Evolutionary conservation across 108 stramenopile genomes (phyloP).

Genomic region (Cyclotella baltica): DNA sequence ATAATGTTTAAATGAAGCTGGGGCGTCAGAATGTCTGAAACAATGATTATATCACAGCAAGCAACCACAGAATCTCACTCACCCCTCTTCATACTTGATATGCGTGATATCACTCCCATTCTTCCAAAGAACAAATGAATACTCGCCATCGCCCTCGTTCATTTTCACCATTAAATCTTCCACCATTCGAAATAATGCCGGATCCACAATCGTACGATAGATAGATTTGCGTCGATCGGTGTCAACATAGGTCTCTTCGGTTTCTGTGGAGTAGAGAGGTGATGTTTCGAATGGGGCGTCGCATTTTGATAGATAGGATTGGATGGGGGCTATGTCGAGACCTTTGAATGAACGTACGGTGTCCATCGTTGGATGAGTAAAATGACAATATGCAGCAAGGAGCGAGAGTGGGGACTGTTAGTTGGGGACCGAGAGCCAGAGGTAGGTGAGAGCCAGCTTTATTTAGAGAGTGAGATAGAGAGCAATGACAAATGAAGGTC

Average conservation of each 20-base stretch:
- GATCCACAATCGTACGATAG: slow-evolving; percentile 23
- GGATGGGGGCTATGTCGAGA: slow-evolving; percentile 4
- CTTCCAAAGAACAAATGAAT: slow-evolving; percentile 18
- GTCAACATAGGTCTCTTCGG: slow-evolving; percentile 10
- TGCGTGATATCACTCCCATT: slow-evolving; percentile 31
- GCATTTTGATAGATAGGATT: slow-evolving; percentile 17
- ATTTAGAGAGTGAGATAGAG: too few species aligned
- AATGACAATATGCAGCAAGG: background rate
- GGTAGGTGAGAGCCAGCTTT: too few species aligned
- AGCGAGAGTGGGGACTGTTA: too few species aligned
- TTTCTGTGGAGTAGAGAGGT: slow-evolving; percentile 17
- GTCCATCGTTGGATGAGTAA: slow-evolving; percentile 4
- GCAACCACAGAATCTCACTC: background rate
- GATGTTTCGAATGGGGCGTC: slow-evolving; percentile 18
- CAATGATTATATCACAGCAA: too few species aligned
- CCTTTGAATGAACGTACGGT: slow-evolving; percentile 18
- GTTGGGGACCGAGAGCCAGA: too few species aligned
- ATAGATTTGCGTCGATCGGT: slow-evolving; percentile 12
- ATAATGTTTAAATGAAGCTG: background rate
- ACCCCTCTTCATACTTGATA: slow-evolving; percentile 34
- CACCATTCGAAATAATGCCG: slow-evolving; percentile 12
- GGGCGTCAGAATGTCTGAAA: too few species aligned
- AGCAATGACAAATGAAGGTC: too few species aligned
- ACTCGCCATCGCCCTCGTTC: slow-evolving; percentile 14
- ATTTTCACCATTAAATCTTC: slow-evolving; percentile 21